phyloP scores from a whole-genome alignment of 179 eudicot species.

The Amaranthus tricolor region DNA sequence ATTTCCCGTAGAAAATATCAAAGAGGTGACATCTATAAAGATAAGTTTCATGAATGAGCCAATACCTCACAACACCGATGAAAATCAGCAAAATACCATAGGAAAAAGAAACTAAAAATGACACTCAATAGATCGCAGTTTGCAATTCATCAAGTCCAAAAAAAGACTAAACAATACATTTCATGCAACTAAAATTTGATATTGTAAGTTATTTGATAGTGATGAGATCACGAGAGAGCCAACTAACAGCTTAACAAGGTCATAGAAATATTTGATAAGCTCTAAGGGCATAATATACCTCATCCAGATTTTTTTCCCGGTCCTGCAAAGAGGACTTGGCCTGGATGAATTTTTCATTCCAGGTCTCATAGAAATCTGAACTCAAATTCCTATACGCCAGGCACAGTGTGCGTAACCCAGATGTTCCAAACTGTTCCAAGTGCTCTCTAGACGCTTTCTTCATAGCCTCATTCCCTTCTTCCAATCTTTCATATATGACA shows the following conservation, averaged over 20 bases:
- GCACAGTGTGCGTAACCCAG: slow-evolving; percentile 95
- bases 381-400: slow-evolving; percentile 75
- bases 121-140: not conserved
- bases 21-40: not conserved
- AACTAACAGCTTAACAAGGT: not conserved
- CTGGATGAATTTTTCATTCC: slow-evolving; percentile 95
- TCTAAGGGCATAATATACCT: slow-evolving; percentile 42
- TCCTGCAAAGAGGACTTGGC: slow-evolving; percentile 93
- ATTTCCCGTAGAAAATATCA: too few species aligned
- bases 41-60: not conserved
- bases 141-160: not conserved
- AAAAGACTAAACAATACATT: not conserved
- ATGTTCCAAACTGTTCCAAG: slow-evolving; percentile 89
- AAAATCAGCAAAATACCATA: not conserved
- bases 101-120: not conserved
- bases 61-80: not conserved
- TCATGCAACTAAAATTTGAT: not conserved
- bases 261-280: not conserved
- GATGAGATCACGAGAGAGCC: not conserved
- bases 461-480: slow-evolving; percentile 56
- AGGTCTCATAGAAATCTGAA: slow-evolving; percentile 61
- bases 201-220: not conserved
- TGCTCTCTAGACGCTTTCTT: slow-evolving; percentile 70
- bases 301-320: slow-evolving; percentile 92
- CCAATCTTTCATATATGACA: slow-evolving; percentile 87